phyloP scores from a whole-genome alignment of 768 basidiomycete species.

The Termitomyces bulborhizus region DNA sequence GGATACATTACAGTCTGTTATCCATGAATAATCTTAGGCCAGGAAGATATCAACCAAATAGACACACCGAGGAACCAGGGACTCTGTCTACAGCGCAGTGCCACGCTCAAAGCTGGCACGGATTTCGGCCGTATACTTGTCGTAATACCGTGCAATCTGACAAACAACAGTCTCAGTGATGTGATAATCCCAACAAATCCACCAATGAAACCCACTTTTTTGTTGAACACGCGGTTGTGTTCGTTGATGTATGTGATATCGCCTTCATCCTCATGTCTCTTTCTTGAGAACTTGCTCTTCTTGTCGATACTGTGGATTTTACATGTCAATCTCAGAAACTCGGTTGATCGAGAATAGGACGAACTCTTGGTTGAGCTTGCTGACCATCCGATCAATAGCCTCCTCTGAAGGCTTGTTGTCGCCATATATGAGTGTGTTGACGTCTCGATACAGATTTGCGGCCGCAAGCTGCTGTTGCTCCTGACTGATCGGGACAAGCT shows the following conservation, averaged over 20 bases:
- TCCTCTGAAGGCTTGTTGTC: constrained; percentile 96
- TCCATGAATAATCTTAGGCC: neutral
- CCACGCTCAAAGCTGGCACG: constrained; percentile 97
- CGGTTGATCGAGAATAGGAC: constrained; percentile 25
- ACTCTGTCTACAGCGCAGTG: constrained; percentile 65
- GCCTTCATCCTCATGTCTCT: constrained; percentile 86
- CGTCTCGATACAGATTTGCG: constrained; percentile 88
- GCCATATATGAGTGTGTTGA: constrained; percentile 88
- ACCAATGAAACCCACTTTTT: constrained; percentile 54
- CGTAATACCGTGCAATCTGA: constrained; percentile 91
- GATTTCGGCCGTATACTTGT: constrained; percentile 96
- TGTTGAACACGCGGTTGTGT: constrained; percentile 96
- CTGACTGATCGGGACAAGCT: constrained; percentile 49
- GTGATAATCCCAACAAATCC: neutral
- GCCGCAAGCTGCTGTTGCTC: constrained; percentile 68
- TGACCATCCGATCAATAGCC: constrained; percentile 86
- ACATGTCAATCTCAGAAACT: constrained; percentile 1
- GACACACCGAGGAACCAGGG: neutral
- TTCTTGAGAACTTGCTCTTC: constrained; percentile 85
- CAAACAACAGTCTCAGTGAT: neutral
- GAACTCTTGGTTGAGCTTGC: constrained; percentile 91
- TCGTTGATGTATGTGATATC: constrained; percentile 99
- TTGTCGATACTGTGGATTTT: constrained; percentile 65
- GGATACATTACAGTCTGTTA: neutral
- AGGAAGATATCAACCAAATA: neutral